These are phyloP conservation scores for Podospora didyma DNA, from an alignment of 495 filamentous ascomycete species.

Conservation along the genomic window DNA sequence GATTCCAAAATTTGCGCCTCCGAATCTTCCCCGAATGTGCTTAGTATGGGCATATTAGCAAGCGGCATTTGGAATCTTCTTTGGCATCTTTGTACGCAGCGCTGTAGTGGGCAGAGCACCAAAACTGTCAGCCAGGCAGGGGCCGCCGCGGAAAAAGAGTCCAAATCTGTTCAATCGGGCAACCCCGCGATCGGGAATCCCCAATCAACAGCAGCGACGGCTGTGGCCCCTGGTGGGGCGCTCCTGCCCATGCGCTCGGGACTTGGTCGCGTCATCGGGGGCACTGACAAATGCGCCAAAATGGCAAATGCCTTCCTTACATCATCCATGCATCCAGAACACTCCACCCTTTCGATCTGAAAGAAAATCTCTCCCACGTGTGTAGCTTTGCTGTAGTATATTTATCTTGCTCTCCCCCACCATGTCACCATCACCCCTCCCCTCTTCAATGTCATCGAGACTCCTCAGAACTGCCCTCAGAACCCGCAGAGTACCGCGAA, in stretches of 20 bases:
- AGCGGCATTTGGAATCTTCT: too few species aligned
- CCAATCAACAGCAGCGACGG: not conserved
- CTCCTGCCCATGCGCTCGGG: not conserved
- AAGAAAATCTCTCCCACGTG: not conserved
- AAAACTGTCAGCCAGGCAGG: too few species aligned
- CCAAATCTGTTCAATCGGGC: not conserved
- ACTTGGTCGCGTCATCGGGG: not conserved
- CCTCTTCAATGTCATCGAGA: constrained; percentile 24
- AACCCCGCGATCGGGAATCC: not conserved
- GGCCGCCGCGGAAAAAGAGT: too few species aligned
- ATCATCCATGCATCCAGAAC: constrained; percentile 16
- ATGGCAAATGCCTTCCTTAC: constrained; percentile 4
- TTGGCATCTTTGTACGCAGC: too few species aligned
- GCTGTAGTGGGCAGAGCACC: too few species aligned
- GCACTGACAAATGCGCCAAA: constrained; percentile 11
- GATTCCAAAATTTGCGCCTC: too few species aligned
- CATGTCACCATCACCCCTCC: not conserved
- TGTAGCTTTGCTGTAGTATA: not conserved
- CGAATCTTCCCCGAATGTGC: too few species aligned
- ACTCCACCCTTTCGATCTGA: constrained; percentile 5
- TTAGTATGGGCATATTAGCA: too few species aligned
- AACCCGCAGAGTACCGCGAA: constrained; percentile 11
- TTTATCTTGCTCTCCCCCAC: not conserved
- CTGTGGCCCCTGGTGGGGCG: constrained; percentile 9
- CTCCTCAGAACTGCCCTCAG: constrained; percentile 15